Percentiles rank a stretch among this genome's conserved stretches.
phyloP scores from a whole-genome alignment of 768 basidiomycete genomes.

The Tulasnella sp. region DNA sequence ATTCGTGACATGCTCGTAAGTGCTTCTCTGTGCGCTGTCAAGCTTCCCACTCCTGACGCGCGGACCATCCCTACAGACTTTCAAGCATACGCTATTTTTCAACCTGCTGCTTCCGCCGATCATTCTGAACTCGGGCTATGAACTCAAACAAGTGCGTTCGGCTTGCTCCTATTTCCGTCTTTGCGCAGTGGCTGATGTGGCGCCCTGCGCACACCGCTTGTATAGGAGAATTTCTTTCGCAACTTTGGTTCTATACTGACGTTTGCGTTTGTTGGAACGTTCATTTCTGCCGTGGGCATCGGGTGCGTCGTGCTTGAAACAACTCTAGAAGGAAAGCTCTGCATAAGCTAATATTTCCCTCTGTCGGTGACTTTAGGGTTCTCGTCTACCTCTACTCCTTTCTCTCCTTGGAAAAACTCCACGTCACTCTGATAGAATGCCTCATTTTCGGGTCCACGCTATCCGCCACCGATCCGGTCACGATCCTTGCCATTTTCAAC shows the following conservation, averaged over 20 bases:
- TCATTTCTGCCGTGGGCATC: slow-evolving; percentile 90
- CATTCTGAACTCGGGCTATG: slow-evolving; percentile 95
- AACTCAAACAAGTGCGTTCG: slow-evolving; percentile 74
- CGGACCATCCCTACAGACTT: slow-evolving; percentile 63
- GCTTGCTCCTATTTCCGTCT: not conserved
- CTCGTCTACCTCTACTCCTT: slow-evolving; percentile 92
- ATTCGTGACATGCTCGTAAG: slow-evolving; percentile 96
- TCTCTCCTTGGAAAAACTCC: slow-evolving; percentile 79
- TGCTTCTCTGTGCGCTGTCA: slow-evolving; percentile 17
- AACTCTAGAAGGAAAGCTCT: too few species aligned
- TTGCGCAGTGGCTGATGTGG: not conserved
- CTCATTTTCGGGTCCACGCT: slow-evolving; percentile 93
- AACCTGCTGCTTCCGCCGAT: slow-evolving; percentile 97
- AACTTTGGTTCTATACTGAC: slow-evolving; percentile 94
- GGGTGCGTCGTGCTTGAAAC: slow-evolving; percentile 52
- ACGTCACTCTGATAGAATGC: slow-evolving; percentile 81
- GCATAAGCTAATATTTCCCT: not conserved
- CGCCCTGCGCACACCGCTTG: slow-evolving; percentile 2
- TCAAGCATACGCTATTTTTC: slow-evolving; percentile 95
- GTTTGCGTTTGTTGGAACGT: slow-evolving; percentile 90
- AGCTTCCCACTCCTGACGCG: not conserved
- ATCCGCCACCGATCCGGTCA: slow-evolving; percentile 95
- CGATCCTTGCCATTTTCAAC: slow-evolving; percentile 96
- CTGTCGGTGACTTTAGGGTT: slow-evolving; percentile 39
- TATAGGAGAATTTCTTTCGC: slow-evolving; percentile 92